Evolutionary conservation across 73 alveolate species (phyloP), one percentile per base, ranked within the genome.

Genomic region (Halteria grandinella): DNA sequence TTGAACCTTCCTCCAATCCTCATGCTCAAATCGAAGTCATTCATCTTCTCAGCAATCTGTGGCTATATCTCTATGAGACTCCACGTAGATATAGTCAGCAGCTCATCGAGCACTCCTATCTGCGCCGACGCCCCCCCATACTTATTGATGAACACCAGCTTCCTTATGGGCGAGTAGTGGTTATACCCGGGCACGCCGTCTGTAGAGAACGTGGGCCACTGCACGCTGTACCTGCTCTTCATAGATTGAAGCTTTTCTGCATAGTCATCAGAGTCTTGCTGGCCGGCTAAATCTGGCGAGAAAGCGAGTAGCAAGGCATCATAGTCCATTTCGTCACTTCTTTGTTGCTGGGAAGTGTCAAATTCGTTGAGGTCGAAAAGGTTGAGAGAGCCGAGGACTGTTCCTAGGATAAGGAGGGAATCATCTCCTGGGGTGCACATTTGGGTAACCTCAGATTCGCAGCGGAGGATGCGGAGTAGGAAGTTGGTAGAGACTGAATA

Each of bases 121-220:
- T 66, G 28, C 4, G 80, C 80, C 7, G 80, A n/a, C 11, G 60
- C 47, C 3, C 66, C 80, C 23, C 80, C 80, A 25, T 45, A 44
- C 23, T 66, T 66, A 18, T 63, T 23, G 11, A 66, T 27, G 45
- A 66, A 50, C 60, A 62, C 40, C 8, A 82, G 40, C 59, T 77
- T 50, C 8, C 37, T 27, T 33, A 82, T 48, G 0, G 74, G 74
- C 3, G 71, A 48, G 28, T 47, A 58, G 40, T 82, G 91, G 3
- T 17, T 44, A 49, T 44, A 31, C 17, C 72, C 80, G 39, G 34
- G 29, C 7, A 82, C 86, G 15, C 91, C 91, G 39, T 82, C 91
- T 6, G 91, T 82, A 29, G 91, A 57, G 49, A 55, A 82, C 21
- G 91, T 82, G 4, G 91, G 91, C 41, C 50, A 21, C 47, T 33